Evolutionary conservation across 257 asterid genomes (phyloP), one percentile per base, ranked within the genome.

Genomic region (Nicotiana undulata): DNA sequence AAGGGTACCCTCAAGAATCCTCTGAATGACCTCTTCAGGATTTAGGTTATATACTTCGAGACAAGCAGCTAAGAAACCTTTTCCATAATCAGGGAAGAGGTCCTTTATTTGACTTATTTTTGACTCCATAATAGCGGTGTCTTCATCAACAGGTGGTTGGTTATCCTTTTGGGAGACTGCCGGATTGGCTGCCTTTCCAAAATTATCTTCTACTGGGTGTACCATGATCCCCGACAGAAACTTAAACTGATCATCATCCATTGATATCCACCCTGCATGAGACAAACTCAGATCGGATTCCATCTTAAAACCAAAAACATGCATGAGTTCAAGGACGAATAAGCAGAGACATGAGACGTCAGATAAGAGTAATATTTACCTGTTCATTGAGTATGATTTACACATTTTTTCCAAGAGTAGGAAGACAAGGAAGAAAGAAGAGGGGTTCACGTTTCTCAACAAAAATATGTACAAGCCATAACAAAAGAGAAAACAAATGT

Each of bases 31-130:
- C 81, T 91, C 97, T 86, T 96, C 98, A 22, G 98, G 86, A 81
- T 92, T 89, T 49, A 90, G 94, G 90, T 96, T 92, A 82, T 92
- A 96, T 34, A 91, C 97, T 86, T 94, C 98, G 51, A 96, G 99
- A 84, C 98, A 96, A 70, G 95, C 96, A 63, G 87, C 90, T 83
- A 96, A 83, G 89, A 89, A 96, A 31, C 98, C 98, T 63, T 88
- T 90, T 22, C 99, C 99, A 81, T 92, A 92, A 63, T 92, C 93
- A 0, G 98, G 99, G 86, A 96, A 92, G 53, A 96, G 92, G 82
- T 96, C 99, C 83, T 84, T 94, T 85, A 96, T 94, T 90, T 96
- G 99, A 87, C 95, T 94, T 85, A 96, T 91, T 87, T 91, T 90
- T 18, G 98, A 96, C 87, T 94, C 98, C 24, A 88, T 70, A 70